Base-by-base conservation (phyloP, 192 early-diverging fungal genomes). In the Dissophora ornata region DNA sequence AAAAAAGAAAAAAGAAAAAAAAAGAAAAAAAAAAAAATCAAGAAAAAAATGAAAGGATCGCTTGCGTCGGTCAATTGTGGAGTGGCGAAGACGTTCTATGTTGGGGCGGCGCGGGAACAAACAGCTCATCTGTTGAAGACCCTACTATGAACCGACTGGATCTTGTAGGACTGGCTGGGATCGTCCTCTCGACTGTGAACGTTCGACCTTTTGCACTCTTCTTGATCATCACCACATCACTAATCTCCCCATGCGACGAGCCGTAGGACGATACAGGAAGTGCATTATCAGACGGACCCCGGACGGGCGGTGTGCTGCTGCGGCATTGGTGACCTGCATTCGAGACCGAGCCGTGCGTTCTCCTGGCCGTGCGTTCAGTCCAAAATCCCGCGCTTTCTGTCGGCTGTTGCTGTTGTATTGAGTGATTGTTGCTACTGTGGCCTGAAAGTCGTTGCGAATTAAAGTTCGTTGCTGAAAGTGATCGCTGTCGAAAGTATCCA, bases 131-230 rank as follows among this genome's bases (percentile, higher is more conserved):
- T 22, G 62, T 45, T 0, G 71, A 34, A 1, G 73, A 57, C n/a
- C 54, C 59, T 11, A 77, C 58, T 62, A 57, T 77, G 38, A 77
- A 77, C 28, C 73, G 63, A 57, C 73, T 77, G 10, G 42, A 57
- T 41, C 38, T 52, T 0, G 73, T 77, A 2, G 73, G 73, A 38
- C 73, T 77, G 19, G 47, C 50, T 6, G 64, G 71, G 18, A 74
- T 46, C 7, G 73, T 50, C 22, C 73, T 53, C 34, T 77, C 73
- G 0, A 77, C 73, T 3, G 73, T 77, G 16, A 77, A 77, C 73
- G 67, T 77, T 0, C 73, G 16, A 0, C 73, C 73, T 25, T 58
- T 77, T 19, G 73, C 73, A 34, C 73, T 77, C 65, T 77, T 77
- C 52, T 77, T 77, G 33, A 77, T 52, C 59, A 62, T 61, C 52